Evolutionary conservation across 805 yeast species (phyloP), one percentile per base, ranked within the genome.

Genomic region (Nakazawaea ishiwadae): DNA sequence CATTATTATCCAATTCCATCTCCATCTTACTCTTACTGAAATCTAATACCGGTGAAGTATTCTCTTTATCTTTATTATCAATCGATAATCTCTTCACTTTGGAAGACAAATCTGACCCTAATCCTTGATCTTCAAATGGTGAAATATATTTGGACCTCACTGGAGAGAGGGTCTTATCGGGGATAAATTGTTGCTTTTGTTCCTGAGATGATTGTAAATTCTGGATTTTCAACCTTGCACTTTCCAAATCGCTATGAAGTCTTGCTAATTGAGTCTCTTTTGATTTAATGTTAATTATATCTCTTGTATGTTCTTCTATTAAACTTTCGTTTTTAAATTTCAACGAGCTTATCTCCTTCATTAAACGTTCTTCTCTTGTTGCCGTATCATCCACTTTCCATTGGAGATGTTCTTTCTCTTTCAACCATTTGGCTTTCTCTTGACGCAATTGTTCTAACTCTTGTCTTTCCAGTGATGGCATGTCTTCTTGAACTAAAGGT

Each of bases 221-320:
- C 24, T 68, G 54, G 10, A 76, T 68, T 49, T 71, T 71, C n/a
- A 69, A 56, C 39, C 71, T 74, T 4, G 81, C 67, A 33, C 67
- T 71, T 34, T 81, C 88, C 36, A 80, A 57, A 51, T 86, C 93
- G 35, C 78, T 72, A 31, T 66, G 73, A 18, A 78, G 61, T 33
- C 93, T 63, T 32, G 71, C 65, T 7, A 85, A 58, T 54, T 81
- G 88, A 0, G 86, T 77, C 37, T 85, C 93, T 48, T 77, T 79
- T 24, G 85, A 79, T 55, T 82, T 82, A 18, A 76, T 55, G 41
- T 71, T 64, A 50, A 81, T 63, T 33, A 64, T 63, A 36, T 72
- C 68, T 31, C 66, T 68, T 3, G 81, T 75, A 37, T 71, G 69
- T 37, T 77, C 80, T 35, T 71, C 75, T 47, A 66, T 67, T 33